Evolutionary conservation across 768 basidiomycete genomes (phyloP).

Genomic region (Termitomyces sp.): DNA sequence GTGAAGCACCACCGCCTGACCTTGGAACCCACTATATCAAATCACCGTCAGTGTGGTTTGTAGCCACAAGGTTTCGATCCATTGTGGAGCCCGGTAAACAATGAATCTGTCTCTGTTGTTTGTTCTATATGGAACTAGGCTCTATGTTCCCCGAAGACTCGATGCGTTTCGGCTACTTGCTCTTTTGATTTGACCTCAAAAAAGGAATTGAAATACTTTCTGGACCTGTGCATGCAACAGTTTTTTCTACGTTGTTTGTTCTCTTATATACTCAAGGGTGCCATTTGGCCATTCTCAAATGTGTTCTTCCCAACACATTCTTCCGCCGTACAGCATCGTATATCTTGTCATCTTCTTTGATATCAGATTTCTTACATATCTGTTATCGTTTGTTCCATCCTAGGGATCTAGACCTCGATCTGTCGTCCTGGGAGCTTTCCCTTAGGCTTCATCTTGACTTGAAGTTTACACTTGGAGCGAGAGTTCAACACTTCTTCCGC

Average conservation of each 20-base stretch:
- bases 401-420: constrained; percentile 20
- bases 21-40: neutral
- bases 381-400: neutral
- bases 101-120: neutral
- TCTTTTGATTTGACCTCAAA: neutral
- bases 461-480: constrained; percentile 25
- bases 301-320: neutral
- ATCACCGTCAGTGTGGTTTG: constrained; percentile 1
- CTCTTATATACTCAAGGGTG: neutral
- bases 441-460: too few species aligned
- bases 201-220: neutral
- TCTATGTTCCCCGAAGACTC: neutral
- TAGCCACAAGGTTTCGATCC: too few species aligned
- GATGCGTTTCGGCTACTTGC: neutral
- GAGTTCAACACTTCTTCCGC: constrained; percentile 13
- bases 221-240: too few species aligned
- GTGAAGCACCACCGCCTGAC: neutral
- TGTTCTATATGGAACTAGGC: constrained; percentile 4
- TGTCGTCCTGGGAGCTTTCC: too few species aligned
- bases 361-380: neutral
- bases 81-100: too few species aligned
- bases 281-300: neutral
- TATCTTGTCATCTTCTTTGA: neutral
- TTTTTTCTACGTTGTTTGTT: too few species aligned
- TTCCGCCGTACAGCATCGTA: neutral